Percentiles rank a stretch among this genome's conserved stretches.
phyloP scores from a whole-genome alignment of 164 flowering plant genomes.

The Chloranthus sessilifolius region DNA sequence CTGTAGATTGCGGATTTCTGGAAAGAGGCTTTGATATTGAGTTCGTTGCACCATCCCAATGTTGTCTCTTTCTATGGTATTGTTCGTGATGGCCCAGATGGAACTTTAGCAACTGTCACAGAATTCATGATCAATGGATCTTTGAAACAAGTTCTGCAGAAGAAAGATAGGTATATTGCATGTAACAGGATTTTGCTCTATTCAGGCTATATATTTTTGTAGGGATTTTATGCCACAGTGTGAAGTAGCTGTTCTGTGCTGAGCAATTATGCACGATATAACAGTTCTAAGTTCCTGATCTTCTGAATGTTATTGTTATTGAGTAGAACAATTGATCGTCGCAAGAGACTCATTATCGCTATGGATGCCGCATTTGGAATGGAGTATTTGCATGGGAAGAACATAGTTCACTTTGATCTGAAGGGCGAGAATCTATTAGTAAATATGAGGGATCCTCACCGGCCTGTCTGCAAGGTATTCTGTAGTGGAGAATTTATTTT shows the following conservation, averaged over 20 bases:
- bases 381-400: constrained; percentile 96
- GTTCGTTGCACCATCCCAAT: constrained; percentile 97
- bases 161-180: constrained; percentile 97
- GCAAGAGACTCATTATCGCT: constrained; percentile 89
- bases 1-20: constrained; percentile 94
- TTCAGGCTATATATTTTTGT: too few relatives aligned
- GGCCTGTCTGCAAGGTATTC: constrained; percentile 92
- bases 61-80: constrained; percentile 97
- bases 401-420: constrained; percentile 93
- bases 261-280: neutral
- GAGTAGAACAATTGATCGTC: constrained; percentile 93
- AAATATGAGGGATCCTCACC: constrained; percentile 95
- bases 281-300: neutral
- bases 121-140: constrained; percentile 99
- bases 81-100: constrained; percentile 98
- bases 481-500: too few relatives aligned
- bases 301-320: constrained; percentile 5
- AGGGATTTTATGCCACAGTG: too few relatives aligned
- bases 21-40: constrained; percentile 91
- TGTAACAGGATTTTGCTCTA: too few relatives aligned
- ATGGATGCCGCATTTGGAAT: constrained; percentile 98
- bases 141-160: constrained; percentile 86
- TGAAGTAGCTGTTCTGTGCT: neutral
- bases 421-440: constrained; percentile 92
- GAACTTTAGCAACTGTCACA: constrained; percentile 94